Base-by-base conservation (phyloP, 805 yeast genomes). In the Candida endomychidarum region DNA sequence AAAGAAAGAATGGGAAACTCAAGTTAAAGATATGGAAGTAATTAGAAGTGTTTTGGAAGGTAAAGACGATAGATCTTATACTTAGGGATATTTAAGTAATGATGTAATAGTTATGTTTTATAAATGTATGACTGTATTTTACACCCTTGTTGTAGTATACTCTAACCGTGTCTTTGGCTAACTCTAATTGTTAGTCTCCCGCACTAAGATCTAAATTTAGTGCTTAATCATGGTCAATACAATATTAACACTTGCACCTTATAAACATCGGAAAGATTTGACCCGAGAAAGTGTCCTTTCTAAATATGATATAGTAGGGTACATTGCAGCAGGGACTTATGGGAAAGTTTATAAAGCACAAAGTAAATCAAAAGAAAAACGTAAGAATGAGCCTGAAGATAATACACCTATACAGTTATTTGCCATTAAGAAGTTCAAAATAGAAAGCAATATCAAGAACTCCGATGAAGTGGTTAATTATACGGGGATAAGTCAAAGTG, bases 301-400 rank as follows among this genome's bases (percentile, higher is more conserved):
- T 38, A 84, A 83, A 51, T 93, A 90, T 62, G 90, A 84, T 46
- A 83, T 93, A 44, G 64, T 89, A 12, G 99, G 99, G 0, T 93
- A 93, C 61, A 93, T 93, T 43, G 99, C 99, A 1, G 96, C 99
- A 0, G 99, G 99, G 27, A 93, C 99, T 0, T 93, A 93, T 61
- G 99, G 99, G 42, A 78, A 88, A 43, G 96, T 88, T 16, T 93
- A 89, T 67, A 91, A 93, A 58, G 98, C 97, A 6, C 39, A 45
- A 28, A 34, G 38, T 17, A 47, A 47, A 31, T 29, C 26, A 11
- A 76, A 77, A 46, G 72, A 81, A 7, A 58, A 61, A 50, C 46
- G 58, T 15, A 50, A 45, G 23, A 40, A 35, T 21, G 40, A 34
- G 16, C 43, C 45, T 20, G 41, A 48, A 43, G 37, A 31, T 41